Conservation (phyloP, 2,329 filamentous ascomycete genomes). For the Tetracladium maxilliforme region DNA sequence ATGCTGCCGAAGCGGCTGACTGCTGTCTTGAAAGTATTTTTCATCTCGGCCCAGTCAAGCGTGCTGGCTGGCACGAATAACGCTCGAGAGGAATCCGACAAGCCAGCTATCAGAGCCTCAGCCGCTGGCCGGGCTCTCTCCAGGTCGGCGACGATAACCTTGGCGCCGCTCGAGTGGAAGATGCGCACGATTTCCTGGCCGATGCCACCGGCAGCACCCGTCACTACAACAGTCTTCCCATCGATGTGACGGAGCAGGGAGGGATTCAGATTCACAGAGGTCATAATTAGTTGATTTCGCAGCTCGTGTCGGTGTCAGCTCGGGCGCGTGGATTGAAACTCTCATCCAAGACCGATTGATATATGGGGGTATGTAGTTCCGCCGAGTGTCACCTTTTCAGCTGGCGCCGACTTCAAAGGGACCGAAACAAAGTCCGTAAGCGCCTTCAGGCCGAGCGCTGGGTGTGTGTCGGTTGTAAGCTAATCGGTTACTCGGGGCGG, state of each 20-base stretch:
- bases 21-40: slow-evolving; percentile 15
- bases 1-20: slow-evolving; percentile 17
- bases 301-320: too few relatives aligned
- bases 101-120: slow-evolving; percentile 12
- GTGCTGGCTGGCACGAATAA: slow-evolving; percentile 20
- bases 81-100: slow-evolving; percentile 13
- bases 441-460: too few relatives aligned
- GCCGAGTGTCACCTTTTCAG: too few relatives aligned
- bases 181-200: slow-evolving; percentile 20
- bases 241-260: not conserved
- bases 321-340: too few relatives aligned
- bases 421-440: too few relatives aligned
- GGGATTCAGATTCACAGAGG: too few relatives aligned
- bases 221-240: slow-evolving; percentile 21
- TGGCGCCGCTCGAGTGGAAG: slow-evolving; percentile 19
- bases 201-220: slow-evolving; percentile 23
- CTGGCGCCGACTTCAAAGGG: too few relatives aligned
- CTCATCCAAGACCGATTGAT: too few relatives aligned
- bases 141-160: slow-evolving; percentile 21
- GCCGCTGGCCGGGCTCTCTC: slow-evolving; percentile 10
- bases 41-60: slow-evolving; percentile 19
- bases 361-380: too few relatives aligned
- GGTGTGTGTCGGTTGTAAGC: too few relatives aligned
- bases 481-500: too few relatives aligned
- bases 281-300: too few relatives aligned